Conservation (phyloP, 805 yeast genomes). For the Starmerella asiatica region DNA sequence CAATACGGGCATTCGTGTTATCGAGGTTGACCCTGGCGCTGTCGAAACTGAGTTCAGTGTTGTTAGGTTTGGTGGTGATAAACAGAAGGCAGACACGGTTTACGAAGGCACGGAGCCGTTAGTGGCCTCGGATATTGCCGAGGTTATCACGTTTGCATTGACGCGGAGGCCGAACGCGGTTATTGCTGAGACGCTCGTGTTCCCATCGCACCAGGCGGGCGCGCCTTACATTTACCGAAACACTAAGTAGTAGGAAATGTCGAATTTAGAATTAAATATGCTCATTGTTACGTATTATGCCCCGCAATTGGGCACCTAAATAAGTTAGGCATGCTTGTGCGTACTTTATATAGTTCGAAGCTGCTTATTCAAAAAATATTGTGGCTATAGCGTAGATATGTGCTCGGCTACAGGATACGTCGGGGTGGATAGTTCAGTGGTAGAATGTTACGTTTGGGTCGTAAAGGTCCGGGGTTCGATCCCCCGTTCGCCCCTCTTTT, state of each 20-base stretch:
- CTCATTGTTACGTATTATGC: background rate
- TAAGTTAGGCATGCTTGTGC: background rate
- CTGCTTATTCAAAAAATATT: background rate
- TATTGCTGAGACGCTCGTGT: conserved; percentile 66
- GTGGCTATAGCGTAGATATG: background rate
- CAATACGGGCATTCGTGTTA: conserved; percentile 53
- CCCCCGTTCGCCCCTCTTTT: conserved; percentile 16
- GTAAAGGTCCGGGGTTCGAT: conserved; percentile 17
- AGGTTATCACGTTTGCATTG: conserved; percentile 50
- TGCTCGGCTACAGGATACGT: background rate
- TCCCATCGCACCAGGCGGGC: conserved; percentile 77
- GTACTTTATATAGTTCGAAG: no score
- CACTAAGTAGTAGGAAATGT: no score
- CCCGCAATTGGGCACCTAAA: background rate
- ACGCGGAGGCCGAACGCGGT: conserved; percentile 61
- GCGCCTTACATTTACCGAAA: conserved; percentile 44
- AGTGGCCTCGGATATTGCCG: conserved; percentile 62
- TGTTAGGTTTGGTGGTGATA: conserved; percentile 52
- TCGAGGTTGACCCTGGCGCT: conserved; percentile 66
- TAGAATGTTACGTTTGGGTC: conserved; percentile 15
- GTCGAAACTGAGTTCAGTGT: conserved; percentile 67
- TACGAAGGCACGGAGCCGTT: conserved; percentile 59
- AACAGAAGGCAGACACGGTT: conserved; percentile 45
- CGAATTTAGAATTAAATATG: no score
- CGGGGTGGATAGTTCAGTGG: conserved; percentile 17